Evolutionary conservation across 73 alveolate species (phyloP), one percentile per base, ranked within the genome.

Genomic region (Paramecium caudatum): DNA sequence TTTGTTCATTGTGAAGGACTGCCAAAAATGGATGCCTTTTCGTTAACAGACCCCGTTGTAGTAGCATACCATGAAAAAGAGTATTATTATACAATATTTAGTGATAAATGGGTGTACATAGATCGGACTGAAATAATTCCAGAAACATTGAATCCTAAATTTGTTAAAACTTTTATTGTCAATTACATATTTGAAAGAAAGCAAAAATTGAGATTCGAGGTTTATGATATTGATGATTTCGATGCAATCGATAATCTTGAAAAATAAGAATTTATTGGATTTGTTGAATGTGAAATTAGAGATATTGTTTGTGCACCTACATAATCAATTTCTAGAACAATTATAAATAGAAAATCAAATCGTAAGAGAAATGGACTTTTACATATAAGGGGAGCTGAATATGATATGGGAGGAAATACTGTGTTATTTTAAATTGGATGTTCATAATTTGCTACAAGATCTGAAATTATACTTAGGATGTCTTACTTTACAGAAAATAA

Each of bases 81-180:
- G 93, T 91, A 91, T 37, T 61, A 27, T 1, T 27, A 55, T 43
- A 33, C 3, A 4, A 36, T 16, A 78, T 19, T 12, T 61, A 94
- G 97, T 3, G 91, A 92, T 30, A 80, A 83, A 30, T 96, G 96
- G 95, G 65, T 46, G 10, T 93, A 82, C 16, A 83, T 92, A 37
- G 99, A 96, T 36, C 90, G 97, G 39, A 96, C 99, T 15, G 99
- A 96, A 84, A 90, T 96, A 10, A 82, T 94, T 21, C 90, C 90
- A 68, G 95, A 96, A 63, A 95, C 83, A 61, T 86, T 92, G 7
- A 95, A 92, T 82, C 99, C 99, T 19, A 78, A 90, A 82, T 96
- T 93, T 46, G 90, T 96, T 37, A 91, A 87, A 61, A 45, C 93
- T 21, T 93, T 96, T 82, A 47, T 82, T 12, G 91, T 95, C 19